phyloP scores from a whole-genome alignment of 2,329 filamentous ascomycete genomes.

The Beauveria sp. region DNA sequence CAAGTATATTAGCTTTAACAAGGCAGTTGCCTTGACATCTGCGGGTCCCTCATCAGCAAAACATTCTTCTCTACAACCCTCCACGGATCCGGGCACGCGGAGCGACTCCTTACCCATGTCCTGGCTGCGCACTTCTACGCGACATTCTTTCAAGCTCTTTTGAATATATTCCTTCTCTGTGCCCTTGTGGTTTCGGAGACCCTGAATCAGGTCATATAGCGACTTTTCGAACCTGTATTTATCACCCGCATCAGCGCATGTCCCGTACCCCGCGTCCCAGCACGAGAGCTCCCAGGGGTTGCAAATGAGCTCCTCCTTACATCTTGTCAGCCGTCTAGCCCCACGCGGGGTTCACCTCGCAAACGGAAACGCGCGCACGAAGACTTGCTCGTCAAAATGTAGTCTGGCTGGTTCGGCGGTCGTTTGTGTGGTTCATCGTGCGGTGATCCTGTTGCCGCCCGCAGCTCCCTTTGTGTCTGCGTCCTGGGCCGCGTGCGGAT shows the following conservation, averaged over 20 bases:
- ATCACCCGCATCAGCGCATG: neutral
- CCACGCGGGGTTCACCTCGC: neutral
- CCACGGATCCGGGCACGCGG: neutral
- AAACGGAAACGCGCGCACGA: neutral
- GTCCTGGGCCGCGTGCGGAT: neutral
- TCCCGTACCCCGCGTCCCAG: neutral
- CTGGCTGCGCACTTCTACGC: constrained; percentile 80
- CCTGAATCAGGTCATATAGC: constrained; percentile 95
- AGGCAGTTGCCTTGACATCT: constrained; percentile 93
- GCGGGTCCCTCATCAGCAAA: neutral
- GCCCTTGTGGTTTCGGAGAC: constrained; percentile 90
- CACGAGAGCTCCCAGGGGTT: neutral
- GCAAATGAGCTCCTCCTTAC: neutral
- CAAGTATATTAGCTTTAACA: constrained; percentile 92
- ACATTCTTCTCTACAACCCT: neutral
- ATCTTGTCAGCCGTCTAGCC: neutral
- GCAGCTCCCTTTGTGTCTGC: neutral
- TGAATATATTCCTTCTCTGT: constrained; percentile 93
- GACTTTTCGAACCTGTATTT: constrained; percentile 90
- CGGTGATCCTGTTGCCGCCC: neutral
- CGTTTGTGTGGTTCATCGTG: constrained; percentile 1
- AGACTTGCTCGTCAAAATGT: neutral
- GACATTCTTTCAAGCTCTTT: constrained; percentile 89
- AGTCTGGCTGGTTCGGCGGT: neutral
- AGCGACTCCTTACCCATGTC: constrained; percentile 66